phyloP scores from a whole-genome alignment of 2,329 filamentous ascomycete genomes.

The Chrysoporthe deuterocubensis region DNA sequence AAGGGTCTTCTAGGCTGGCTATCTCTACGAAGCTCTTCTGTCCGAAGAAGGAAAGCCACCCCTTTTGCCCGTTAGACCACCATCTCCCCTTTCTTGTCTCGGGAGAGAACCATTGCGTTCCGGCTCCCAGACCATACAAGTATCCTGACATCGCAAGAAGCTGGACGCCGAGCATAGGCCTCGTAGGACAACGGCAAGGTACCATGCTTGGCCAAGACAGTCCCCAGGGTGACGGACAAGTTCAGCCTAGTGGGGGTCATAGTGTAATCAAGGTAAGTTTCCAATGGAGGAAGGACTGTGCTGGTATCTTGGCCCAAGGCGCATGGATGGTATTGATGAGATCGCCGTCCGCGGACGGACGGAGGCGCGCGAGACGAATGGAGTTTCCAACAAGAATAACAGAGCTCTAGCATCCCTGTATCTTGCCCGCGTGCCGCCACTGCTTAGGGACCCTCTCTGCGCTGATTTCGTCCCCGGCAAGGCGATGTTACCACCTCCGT shows the following conservation, averaged over 20 bases:
- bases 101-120: conserved; percentile 1
- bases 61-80: neutral
- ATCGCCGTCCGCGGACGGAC: conserved; percentile 1
- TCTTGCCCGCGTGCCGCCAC: neutral
- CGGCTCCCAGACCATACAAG: neutral
- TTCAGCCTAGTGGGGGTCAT: neutral
- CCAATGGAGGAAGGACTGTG: neutral
- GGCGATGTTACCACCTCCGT: neutral
- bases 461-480: neutral
- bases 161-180: neutral
- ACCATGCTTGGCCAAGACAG: neutral
- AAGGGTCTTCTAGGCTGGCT: neutral
- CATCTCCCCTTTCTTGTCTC: neutral
- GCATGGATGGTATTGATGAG: neutral
- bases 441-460: neutral
- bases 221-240: neutral
- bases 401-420: neutral
- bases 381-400: neutral
- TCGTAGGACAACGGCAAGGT: neutral
- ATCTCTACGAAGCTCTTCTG: neutral
- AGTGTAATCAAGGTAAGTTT: neutral
- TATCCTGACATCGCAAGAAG: conserved; percentile 6
- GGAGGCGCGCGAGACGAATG: neutral
- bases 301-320: neutral
- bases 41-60: neutral